These are phyloP conservation scores for Phytopythium vexans DNA, from an alignment of 352 stramenopile species.

Conservation along the genomic window DNA sequence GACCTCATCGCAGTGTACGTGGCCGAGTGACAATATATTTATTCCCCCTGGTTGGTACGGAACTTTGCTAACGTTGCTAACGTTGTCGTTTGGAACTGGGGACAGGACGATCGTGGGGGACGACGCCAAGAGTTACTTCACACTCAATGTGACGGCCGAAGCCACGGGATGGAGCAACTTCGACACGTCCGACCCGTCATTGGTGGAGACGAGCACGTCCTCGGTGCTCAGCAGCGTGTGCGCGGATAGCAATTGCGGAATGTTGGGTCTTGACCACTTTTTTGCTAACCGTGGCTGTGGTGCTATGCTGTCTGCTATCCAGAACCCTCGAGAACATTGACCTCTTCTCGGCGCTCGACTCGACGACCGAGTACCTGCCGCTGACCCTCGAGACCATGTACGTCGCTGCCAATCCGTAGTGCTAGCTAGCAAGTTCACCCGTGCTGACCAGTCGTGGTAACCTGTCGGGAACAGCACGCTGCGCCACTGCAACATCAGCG, in stretches of 20 bases:
- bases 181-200: slow-evolving; percentile 25
- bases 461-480: slow-evolving; percentile 15
- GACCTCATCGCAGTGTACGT: slow-evolving; percentile 27
- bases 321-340: slow-evolving; percentile 45
- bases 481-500: slow-evolving; percentile 39
- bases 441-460: not conserved
- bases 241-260: not conserved
- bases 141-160: slow-evolving; percentile 38
- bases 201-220: slow-evolving; percentile 35
- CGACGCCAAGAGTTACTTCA: slow-evolving; percentile 8
- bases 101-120: slow-evolving; percentile 23
- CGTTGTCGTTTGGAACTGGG: no score
- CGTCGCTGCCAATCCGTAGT: slow-evolving; percentile 4
- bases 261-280: not conserved
- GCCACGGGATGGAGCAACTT: slow-evolving; percentile 37
- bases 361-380: slow-evolving; percentile 34
- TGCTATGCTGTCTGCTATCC: not conserved
- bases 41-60: not conserved
- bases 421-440: not conserved
- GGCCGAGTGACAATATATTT: not conserved
- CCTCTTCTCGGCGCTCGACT: slow-evolving; percentile 27
- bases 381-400: slow-evolving; percentile 42
- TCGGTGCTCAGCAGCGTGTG: slow-evolving; percentile 34
- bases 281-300: slow-evolving; percentile 4
- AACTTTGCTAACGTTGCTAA: not conserved